phyloP scores from a whole-genome alignment of 805 yeast genomes.

The Millerozyma miso region DNA sequence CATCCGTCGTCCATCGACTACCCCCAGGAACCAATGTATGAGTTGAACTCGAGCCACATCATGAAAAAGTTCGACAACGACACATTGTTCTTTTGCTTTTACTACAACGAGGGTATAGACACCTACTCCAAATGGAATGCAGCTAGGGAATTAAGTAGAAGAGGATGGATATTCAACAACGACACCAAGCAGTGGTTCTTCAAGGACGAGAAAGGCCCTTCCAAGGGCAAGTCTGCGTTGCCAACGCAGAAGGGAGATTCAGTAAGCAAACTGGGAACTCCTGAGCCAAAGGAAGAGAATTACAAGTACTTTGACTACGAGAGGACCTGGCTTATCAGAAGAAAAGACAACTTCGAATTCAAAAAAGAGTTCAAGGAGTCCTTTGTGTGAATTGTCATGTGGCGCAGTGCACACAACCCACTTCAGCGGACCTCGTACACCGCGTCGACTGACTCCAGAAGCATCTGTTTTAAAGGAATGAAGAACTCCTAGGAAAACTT shows the following conservation, averaged over 20 bases:
- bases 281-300: constrained; percentile 22
- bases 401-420: no score
- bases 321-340: constrained; percentile 47
- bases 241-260: constrained; percentile 11
- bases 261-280: constrained; percentile 12
- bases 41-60: constrained; percentile 55
- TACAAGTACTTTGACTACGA: constrained; percentile 88
- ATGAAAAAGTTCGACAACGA: constrained; percentile 76
- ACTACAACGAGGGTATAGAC: constrained; percentile 54
- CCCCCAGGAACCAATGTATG: constrained; percentile 80
- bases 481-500: no score
- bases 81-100: constrained; percentile 88
- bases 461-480: no score
- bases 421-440: no score
- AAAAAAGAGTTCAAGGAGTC: constrained; percentile 27
- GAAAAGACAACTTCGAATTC: constrained; percentile 38
- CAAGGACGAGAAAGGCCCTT: constrained; percentile 52
- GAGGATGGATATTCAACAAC: constrained; percentile 81
- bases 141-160: constrained; percentile 69
- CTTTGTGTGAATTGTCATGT: constrained; percentile 13
- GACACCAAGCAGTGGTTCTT: constrained; percentile 79
- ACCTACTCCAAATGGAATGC: constrained; percentile 46
- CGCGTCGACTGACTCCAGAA: no score
- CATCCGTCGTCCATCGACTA: constrained; percentile 88
- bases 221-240: constrained; percentile 22